Percentiles rank a stretch among this genome's conserved stretches.
Evolutionary conservation across 2,329 filamentous ascomycete genomes (phyloP).

Genomic region (Lomentospora prolificans): DNA sequence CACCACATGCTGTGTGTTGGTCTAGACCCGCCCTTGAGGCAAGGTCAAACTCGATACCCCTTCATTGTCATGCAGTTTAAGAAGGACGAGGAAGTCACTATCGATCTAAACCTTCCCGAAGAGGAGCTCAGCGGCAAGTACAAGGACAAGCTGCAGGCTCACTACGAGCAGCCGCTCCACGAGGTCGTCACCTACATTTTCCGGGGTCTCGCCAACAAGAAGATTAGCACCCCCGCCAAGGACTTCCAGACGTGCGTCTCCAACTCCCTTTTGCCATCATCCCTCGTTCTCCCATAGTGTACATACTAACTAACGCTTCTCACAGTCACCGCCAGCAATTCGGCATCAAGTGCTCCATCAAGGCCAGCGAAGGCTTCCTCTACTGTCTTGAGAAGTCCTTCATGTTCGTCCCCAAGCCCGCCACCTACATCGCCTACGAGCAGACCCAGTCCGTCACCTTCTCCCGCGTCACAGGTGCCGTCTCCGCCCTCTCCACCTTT

Average conservation of each 20-base stretch:
- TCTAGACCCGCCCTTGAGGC: constrained; percentile 85
- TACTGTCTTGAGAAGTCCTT: constrained; percentile 98
- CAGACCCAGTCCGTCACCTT: constrained; percentile 87
- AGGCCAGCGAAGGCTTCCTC: constrained; percentile 93
- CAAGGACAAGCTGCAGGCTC: constrained; percentile 76
- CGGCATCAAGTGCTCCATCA: constrained; percentile 99
- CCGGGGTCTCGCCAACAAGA: constrained; percentile 87
- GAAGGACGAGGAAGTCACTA: constrained; percentile 90
- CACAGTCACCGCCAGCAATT: constrained; percentile 76
- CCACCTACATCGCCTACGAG: constrained; percentile 94
- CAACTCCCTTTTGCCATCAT: neutral
- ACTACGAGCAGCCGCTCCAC: constrained; percentile 90
- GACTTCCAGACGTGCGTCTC: constrained; percentile 68
- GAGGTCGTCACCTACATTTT: constrained; percentile 94
- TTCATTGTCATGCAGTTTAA: constrained; percentile 99
- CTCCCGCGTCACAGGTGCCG: constrained; percentile 86
- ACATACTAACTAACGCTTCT: constrained; percentile 18
- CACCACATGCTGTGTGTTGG: constrained; percentile 93
- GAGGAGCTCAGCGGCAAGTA: constrained; percentile 77
- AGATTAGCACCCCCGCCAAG: constrained; percentile 85
- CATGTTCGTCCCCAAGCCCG: constrained; percentile 97
- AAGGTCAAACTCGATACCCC: constrained; percentile 94
- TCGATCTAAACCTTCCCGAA: constrained; percentile 93
- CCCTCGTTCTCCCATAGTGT: neutral
- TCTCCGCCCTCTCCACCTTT: constrained; percentile 90